Evolutionary conservation across 2,329 filamentous ascomycete species (phyloP).

Genomic region (Onygenales sp.): DNA sequence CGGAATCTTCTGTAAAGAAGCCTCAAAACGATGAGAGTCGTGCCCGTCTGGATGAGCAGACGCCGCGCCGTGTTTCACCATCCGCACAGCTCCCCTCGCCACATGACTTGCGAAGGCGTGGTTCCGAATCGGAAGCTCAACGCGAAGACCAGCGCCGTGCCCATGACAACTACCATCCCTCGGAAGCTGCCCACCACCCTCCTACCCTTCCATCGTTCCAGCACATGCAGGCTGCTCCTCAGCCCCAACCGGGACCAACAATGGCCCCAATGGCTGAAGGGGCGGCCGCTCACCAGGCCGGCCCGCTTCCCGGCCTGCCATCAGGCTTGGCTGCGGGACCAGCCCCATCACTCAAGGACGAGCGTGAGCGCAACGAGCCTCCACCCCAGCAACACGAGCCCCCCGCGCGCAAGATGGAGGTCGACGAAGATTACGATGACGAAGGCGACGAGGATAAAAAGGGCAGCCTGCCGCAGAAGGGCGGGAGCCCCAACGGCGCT

Average conservation of each 20-base stretch:
- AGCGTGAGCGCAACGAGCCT: conserved; percentile 39
- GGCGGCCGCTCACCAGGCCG: conserved; percentile 16
- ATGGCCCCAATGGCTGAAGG: conserved; percentile 47
- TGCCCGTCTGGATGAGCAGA: conserved; percentile 74
- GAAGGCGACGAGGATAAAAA: conserved; percentile 69
- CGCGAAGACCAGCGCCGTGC: conserved; percentile 61
- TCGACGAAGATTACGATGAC: conserved; percentile 96
- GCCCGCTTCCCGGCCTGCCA: conserved; percentile 35
- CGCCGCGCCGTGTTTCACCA: conserved; percentile 62
- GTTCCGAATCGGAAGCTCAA: conserved; percentile 58
- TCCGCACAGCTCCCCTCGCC: conserved; percentile 50
- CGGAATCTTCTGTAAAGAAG: conserved; percentile 67
- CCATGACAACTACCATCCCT: conserved; percentile 78
- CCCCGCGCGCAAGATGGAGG: conserved; percentile 88
- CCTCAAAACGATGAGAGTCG: conserved; percentile 79
- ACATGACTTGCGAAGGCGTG: conserved; percentile 61
- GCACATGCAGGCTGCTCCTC: conserved; percentile 32
- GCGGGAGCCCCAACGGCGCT: conserved; percentile 14
- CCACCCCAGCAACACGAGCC: conserved; percentile 55
- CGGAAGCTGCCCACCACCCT: conserved; percentile 81
- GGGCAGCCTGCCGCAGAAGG: conserved; percentile 23
- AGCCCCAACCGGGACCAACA: conserved; percentile 42
- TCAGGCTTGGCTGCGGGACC: conserved; percentile 23
- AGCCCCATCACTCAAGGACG: conserved; percentile 47
- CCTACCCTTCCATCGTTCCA: conserved; percentile 48